Evolutionary conservation across 495 filamentous ascomycete species (phyloP).

Genomic region (Hypoxylon rickii): DNA sequence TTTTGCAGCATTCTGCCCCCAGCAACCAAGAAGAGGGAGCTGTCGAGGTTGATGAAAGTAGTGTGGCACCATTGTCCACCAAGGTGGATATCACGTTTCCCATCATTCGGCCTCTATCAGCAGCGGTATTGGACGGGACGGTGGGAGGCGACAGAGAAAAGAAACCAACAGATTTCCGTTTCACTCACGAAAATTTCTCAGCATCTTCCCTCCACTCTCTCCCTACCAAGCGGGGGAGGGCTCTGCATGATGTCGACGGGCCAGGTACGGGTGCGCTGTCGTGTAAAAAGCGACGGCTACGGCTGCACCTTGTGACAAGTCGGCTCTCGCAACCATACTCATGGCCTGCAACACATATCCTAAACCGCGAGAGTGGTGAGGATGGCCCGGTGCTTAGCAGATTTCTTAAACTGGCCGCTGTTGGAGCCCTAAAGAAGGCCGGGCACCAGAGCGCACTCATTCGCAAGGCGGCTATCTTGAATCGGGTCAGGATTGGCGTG

Average conservation of each 20-base stretch:
- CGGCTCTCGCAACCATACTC: constrained; percentile 71
- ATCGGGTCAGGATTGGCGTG: constrained; percentile 50
- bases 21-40: background rate
- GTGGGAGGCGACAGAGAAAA: background rate
- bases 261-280: constrained; percentile 51
- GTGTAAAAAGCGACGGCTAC: constrained; percentile 71
- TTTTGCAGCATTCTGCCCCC: constrained; percentile 3
- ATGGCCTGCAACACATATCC: constrained; percentile 67
- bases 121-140: background rate
- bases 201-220: constrained; percentile 15
- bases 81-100: background rate
- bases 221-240: constrained; percentile 59
- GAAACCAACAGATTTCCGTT: constrained; percentile 7
- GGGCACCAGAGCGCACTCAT: constrained; percentile 43
- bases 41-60: background rate
- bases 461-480: constrained; percentile 62
- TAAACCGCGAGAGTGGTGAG: constrained; percentile 60
- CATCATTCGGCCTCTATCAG: background rate
- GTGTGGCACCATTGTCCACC: background rate
- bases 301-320: constrained; percentile 67
- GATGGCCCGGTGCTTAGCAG: constrained; percentile 50
- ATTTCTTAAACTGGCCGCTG: constrained; percentile 53
- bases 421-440: constrained; percentile 21
- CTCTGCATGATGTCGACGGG: constrained; percentile 66
- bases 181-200: constrained; percentile 20